phyloP scores from a whole-genome alignment of 2,329 filamentous ascomycete species.

The Colletotrichum tamarilloi region DNA sequence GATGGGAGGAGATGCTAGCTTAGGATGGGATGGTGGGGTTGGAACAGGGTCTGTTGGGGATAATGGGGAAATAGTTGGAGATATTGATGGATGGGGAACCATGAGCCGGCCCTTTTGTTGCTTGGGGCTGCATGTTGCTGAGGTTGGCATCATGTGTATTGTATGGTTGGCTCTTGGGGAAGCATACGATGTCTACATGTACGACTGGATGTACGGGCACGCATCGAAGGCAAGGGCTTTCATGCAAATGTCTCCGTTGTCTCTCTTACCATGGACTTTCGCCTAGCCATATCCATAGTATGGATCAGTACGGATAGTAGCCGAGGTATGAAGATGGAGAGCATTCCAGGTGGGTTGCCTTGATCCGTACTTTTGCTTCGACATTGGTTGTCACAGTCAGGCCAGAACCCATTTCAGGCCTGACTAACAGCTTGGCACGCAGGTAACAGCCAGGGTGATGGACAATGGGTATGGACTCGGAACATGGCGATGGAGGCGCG shows the following conservation, averaged over 20 bases:
- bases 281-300: neutral
- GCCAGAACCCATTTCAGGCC: conserved; percentile 28
- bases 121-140: neutral
- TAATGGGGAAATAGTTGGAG: conserved; percentile 10
- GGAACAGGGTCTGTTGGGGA: neutral
- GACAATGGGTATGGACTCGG: neutral
- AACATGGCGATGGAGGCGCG: neutral
- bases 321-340: conserved; percentile 3
- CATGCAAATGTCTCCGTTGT: neutral
- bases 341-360: no score
- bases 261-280: neutral
- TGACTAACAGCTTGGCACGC: conserved; percentile 12
- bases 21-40: neutral
- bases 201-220: neutral
- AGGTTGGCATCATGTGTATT: neutral
- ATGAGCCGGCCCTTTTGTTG: neutral
- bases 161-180: neutral
- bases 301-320: no score
- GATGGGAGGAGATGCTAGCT: neutral
- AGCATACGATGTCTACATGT: neutral
- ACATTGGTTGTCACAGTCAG: conserved; percentile 9
- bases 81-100: neutral
- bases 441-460: neutral
- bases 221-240: neutral
- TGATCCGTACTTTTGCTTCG: no score